phyloP scores from a whole-genome alignment of 257 asterid species.

The Ilex asprella region DNA sequence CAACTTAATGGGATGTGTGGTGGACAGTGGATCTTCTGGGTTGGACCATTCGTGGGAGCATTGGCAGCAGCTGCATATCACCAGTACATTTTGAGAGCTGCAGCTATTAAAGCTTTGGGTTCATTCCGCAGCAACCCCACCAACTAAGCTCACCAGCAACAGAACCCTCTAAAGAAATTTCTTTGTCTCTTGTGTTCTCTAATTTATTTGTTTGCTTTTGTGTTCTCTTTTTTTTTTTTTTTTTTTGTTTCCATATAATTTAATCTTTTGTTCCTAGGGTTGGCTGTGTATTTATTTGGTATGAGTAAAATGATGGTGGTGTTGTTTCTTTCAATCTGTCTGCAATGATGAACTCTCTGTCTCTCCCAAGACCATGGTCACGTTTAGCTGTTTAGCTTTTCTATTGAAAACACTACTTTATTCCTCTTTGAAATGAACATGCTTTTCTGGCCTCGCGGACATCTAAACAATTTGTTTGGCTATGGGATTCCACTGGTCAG shows the following conservation, averaged over 20 bases:
- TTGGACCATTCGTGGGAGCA: conserved; percentile 85
- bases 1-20: background rate
- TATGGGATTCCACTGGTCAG: background rate
- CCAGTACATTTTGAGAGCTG: conserved; percentile 79
- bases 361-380: too few species aligned
- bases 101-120: conserved; percentile 76
- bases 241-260: background rate
- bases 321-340: conserved; percentile 8
- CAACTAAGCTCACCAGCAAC: conserved; percentile 24
- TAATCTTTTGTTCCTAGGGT: background rate
- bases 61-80: conserved; percentile 76
- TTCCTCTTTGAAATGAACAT: too few species aligned
- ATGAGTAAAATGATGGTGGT: conserved; percentile 6
- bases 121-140: conserved; percentile 82
- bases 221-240: conserved; percentile 1
- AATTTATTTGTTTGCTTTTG: conserved; percentile 12
- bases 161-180: background rate
- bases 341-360: background rate
- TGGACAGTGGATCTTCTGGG: conserved; percentile 94
- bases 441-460: too few species aligned
- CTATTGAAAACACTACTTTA: too few species aligned
- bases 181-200: background rate
- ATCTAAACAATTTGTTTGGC: too few species aligned
- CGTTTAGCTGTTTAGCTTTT: too few species aligned
- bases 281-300: conserved; percentile 26